Conservation (phyloP, 2,329 filamentous ascomycete genomes). For the Xylaria sp. region DNA sequence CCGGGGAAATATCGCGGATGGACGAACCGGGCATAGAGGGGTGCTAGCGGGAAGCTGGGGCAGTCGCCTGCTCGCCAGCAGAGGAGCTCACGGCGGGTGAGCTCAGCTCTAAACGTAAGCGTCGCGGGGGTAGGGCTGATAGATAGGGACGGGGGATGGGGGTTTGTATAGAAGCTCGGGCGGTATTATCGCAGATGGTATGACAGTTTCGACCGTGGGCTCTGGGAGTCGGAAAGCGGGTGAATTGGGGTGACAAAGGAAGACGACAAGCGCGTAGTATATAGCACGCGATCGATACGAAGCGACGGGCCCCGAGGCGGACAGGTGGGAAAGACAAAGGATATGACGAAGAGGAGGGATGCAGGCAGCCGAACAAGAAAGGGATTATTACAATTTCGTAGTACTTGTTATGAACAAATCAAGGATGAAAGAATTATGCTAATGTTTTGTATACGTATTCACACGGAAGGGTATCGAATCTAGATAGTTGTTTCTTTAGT, state of each 20-base stretch:
- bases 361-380: conserved; percentile 27
- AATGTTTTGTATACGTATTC: conserved; percentile 26
- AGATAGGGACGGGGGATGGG: neutral
- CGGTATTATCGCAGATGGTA: conserved; percentile 9
- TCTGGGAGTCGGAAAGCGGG: neutral
- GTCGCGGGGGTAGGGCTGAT: conserved; percentile 11
- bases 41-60: conserved; percentile 33
- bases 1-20: conserved; percentile 35
- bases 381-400: conserved; percentile 29
- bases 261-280: conserved; percentile 27
- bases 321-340: conserved; percentile 24
- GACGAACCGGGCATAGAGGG: conserved; percentile 43
- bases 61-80: conserved; percentile 41
- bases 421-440: conserved; percentile 13
- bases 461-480: conserved; percentile 26
- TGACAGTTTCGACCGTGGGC: neutral
- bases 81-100: conserved; percentile 35
- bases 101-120: conserved; percentile 26
- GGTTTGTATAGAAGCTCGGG: neutral
- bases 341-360: conserved; percentile 15
- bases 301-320: conserved; percentile 15
- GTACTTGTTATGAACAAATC: conserved; percentile 9
- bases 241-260: conserved; percentile 19
- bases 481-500: conserved; percentile 10
- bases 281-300: conserved; percentile 25